These are phyloP conservation scores for Mentha longifolia DNA, from an alignment of 257 asterid species.

Conservation along the genomic window DNA sequence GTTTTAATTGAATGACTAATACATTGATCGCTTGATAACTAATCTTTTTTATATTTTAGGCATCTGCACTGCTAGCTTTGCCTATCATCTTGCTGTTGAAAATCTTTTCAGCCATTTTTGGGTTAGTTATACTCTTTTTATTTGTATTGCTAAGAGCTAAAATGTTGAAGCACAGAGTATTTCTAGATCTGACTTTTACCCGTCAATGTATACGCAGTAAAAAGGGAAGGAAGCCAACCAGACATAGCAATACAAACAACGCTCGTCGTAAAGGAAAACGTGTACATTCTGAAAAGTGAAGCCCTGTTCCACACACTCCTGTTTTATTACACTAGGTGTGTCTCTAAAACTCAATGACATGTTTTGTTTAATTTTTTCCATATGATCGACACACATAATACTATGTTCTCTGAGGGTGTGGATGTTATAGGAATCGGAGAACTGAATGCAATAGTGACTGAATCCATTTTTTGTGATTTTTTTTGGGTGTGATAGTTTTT, in stretches of 20 bases:
- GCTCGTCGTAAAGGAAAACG: conserved; percentile 59
- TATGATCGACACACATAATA: neutral
- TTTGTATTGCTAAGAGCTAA: conserved; percentile 22
- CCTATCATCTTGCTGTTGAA: conserved; percentile 50
- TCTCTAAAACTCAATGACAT: conserved; percentile 1
- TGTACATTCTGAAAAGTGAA: conserved; percentile 49
- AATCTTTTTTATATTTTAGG: conserved; percentile 38
- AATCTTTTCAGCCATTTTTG: conserved; percentile 42
- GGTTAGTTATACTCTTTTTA: conserved; percentile 42
- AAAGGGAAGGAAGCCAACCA: conserved; percentile 39
- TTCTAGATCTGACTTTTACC: conserved; percentile 7
- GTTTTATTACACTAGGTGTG: conserved; percentile 32
- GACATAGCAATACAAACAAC: conserved; percentile 38
- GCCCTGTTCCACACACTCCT: conserved; percentile 20
- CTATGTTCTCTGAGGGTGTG: neutral
- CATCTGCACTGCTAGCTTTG: conserved; percentile 56
- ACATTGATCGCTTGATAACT: conserved; percentile 17
- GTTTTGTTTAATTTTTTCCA: neutral
- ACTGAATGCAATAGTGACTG: neutral
- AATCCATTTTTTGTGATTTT: conserved; percentile 1
- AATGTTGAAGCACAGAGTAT: conserved; percentile 10
- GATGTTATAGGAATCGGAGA: neutral
- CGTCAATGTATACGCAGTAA: conserved; percentile 37
- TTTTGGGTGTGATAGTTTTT: neutral
- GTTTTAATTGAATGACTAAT: neutral